These are phyloP conservation scores for Pyrus pyrifolia DNA, from an alignment of 306 rosid genomes.

Conservation along the genomic window DNA sequence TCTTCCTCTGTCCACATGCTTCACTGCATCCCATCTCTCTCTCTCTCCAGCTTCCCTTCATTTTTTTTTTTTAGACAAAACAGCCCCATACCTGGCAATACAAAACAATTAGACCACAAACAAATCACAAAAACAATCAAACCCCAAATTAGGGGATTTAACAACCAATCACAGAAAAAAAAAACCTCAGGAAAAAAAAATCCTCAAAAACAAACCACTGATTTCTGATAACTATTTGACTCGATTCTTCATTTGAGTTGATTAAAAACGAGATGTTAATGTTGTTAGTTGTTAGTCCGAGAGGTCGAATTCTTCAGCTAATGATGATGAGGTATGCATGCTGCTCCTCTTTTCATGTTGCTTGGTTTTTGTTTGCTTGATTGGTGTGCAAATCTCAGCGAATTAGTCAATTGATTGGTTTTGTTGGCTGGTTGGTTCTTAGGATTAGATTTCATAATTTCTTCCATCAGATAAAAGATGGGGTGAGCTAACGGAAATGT, in stretches of 20 bases:
- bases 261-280: not conserved
- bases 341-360: not conserved
- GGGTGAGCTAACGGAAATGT: too few species aligned
- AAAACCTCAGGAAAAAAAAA: not conserved
- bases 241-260: not conserved
- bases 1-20: too few species aligned
- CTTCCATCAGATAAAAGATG: not conserved
- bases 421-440: slow-evolving; percentile 1
- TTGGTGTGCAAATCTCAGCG: too few species aligned
- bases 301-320: not conserved
- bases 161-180: too few species aligned
- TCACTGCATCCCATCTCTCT: too few species aligned
- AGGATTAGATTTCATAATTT: slow-evolving; percentile 5
- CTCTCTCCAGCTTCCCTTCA: not conserved
- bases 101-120: too few species aligned
- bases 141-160: too few species aligned
- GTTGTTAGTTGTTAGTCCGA: not conserved
- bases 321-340: slow-evolving; percentile 27
- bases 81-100: too few species aligned
- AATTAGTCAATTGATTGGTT: not conserved
- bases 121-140: too few species aligned
- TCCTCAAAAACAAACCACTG: not conserved
- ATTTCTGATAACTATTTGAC: not conserved
- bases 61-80: not conserved
- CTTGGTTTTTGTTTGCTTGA: not conserved